Percentiles rank a stretch among this genome's conserved stretches.
phyloP scores from a whole-genome alignment of 164 flowering plant genomes.

The Magnolia officinalis region DNA sequence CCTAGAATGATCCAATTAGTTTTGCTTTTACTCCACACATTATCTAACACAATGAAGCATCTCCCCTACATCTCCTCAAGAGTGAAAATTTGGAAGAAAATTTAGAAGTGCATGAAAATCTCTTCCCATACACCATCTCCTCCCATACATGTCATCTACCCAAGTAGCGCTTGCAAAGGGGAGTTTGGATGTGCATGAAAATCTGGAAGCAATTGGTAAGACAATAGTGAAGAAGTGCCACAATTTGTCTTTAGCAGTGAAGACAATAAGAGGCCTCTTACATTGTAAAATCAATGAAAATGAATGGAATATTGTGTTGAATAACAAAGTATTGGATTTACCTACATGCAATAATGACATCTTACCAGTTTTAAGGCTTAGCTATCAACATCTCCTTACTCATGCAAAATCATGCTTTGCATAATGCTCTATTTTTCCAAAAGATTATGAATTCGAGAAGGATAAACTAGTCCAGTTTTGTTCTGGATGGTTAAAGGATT shows the following conservation, averaged over 20 bases:
- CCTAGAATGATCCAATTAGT: conserved; percentile 1
- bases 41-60: conserved; percentile 17
- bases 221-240: conserved; percentile 9
- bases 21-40: conserved; percentile 12
- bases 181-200: neutral
- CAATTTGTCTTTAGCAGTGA: conserved; percentile 7
- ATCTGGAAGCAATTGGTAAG: neutral
- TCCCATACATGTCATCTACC: no score
- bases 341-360: neutral
- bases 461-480: neutral
- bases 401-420: conserved; percentile 4
- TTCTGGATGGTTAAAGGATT: conserved; percentile 10
- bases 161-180: neutral
- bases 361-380: neutral
- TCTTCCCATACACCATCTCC: no score
- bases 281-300: neutral
- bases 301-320: conserved; percentile 4
- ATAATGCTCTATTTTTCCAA: conserved; percentile 10
- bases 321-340: neutral
- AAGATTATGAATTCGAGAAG: neutral
- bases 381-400: conserved; percentile 6
- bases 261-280: neutral
- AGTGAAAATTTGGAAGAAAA: no score
- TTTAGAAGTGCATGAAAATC: no score
- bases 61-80: conserved; percentile 2